Base-by-base conservation (phyloP, 371 early-diverging fungal species). In the Mortierella sp. region DNA sequence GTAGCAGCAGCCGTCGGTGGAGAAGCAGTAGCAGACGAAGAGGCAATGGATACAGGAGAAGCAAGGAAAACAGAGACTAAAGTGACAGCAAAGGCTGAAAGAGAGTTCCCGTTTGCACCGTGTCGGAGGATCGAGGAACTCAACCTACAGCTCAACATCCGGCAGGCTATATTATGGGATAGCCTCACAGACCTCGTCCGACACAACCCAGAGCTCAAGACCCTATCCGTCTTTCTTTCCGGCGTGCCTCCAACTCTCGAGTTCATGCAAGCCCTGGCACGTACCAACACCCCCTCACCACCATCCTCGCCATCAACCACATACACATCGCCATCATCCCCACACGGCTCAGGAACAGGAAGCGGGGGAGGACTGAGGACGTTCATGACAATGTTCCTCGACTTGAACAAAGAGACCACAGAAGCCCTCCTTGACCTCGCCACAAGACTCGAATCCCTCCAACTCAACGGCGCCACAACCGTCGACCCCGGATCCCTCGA, bases 401-500 rank as follows among this genome's bases (percentile, higher is more conserved):
- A 68, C 24, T 35, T 68, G 68, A 68, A 68, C 41, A 68, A 68
- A 24, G 18, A 68, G 41, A 68, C 68, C 2, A 68, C 68, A 68
- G 68, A 68, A 41, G 71, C 71, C 8, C 71, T 71, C 16, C 71
- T 46, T 16, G 48, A 71, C 29, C 16, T 71, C 6, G 21, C 71
- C 12, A 71, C 71, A 46, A 46, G 48, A 71, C 49, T 71, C 14
- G 32, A 27, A 12, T 24, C 46, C 16, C 71, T 46, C 16, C 71
- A 44, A n/a, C 71, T 71, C 48, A 44, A 44, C 68, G 68, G 68
- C 18, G 71, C 44, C 46, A 46, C 71, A 27, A 71, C 71, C 27
- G 49, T 71, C 29, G 71, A 71, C 48, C 46, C 44, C 8, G 43
- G n/a, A 29, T 60, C 71, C 3, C 29, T 72, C 21, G 72, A 71